Conservation (phyloP, 1,284 basidiomycete species). For the Ceratobasidium sp. region DNA sequence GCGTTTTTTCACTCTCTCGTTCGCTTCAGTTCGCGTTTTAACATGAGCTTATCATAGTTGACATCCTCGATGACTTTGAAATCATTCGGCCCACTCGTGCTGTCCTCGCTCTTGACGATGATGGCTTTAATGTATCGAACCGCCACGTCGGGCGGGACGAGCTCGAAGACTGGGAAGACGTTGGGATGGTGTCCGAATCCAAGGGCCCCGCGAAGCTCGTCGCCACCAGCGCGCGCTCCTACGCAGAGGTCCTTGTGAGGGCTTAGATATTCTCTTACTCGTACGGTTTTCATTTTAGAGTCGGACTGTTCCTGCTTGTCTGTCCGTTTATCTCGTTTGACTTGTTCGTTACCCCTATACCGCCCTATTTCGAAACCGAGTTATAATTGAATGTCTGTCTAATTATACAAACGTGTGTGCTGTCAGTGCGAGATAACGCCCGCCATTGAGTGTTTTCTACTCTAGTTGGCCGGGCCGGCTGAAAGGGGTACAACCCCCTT, state of each 20-base stretch:
- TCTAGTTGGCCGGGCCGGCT: not conserved
- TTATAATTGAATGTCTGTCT: conserved; percentile 23
- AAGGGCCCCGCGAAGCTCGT: conserved; percentile 38
- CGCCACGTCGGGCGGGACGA: conserved; percentile 40
- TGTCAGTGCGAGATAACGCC: not conserved
- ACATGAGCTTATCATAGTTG: conserved; percentile 12
- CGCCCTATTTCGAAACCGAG: conserved; percentile 6
- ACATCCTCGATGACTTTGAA: conserved; percentile 39
- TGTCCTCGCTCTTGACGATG: conserved; percentile 34
- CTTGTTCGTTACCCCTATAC: conserved; percentile 14
- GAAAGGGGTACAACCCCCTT: no score
- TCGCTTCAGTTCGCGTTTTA: not conserved
- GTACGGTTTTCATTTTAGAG: conserved; percentile 11
- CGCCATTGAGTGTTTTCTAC: not conserved
- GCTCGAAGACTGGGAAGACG: conserved; percentile 38
- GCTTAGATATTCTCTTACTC: conserved; percentile 16
- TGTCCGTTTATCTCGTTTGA: no score
- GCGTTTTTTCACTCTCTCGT: conserved; percentile 4
- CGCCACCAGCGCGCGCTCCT: conserved; percentile 38
- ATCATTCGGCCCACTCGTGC: conserved; percentile 39
- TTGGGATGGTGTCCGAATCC: conserved; percentile 22
- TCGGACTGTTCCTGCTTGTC: conserved; percentile 12
- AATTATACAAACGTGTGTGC: not conserved
- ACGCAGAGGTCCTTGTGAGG: conserved; percentile 35
- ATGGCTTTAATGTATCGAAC: conserved; percentile 34